These are phyloP conservation scores for Lolium multiflorum DNA, from an alignment of 176 grass and related monocot species.

Conservation along the genomic window DNA sequence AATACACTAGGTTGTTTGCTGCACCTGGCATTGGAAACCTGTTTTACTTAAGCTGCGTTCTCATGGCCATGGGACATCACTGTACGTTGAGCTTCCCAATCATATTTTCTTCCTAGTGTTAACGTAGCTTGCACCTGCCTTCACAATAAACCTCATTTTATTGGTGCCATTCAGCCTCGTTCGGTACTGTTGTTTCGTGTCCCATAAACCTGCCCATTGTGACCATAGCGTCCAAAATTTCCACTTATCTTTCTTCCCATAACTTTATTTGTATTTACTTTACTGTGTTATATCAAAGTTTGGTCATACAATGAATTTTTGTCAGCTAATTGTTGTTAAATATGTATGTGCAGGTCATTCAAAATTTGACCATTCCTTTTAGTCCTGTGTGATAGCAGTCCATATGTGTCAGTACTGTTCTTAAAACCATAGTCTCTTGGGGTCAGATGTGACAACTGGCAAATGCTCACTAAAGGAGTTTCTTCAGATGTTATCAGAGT, in stretches of 20 bases:
- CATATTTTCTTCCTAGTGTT: neutral
- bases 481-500: constrained; percentile 91
- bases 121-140: neutral
- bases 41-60: neutral
- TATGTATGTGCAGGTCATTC: constrained; percentile 32
- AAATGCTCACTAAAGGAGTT: constrained; percentile 75
- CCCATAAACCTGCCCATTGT: neutral
- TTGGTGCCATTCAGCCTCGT: constrained; percentile 18
- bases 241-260: neutral
- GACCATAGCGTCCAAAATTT: neutral
- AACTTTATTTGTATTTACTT: neutral
- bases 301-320: neutral
- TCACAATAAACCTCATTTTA: neutral
- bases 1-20: neutral
- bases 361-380: neutral
- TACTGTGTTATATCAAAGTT: neutral
- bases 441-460: constrained; percentile 64
- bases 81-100: neutral
- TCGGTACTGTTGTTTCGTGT: neutral
- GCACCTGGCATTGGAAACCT: neutral
- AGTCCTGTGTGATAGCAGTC: neutral
- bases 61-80: neutral
- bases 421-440: constrained; percentile 35
- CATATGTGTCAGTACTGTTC: constrained; percentile 22
- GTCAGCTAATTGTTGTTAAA: neutral